A percentile compares a stretch with the other conserved stretches of the same genome.
Conservation (phyloP, 306 rosid genomes). For the Dalbergia cochinchinensis region DNA sequence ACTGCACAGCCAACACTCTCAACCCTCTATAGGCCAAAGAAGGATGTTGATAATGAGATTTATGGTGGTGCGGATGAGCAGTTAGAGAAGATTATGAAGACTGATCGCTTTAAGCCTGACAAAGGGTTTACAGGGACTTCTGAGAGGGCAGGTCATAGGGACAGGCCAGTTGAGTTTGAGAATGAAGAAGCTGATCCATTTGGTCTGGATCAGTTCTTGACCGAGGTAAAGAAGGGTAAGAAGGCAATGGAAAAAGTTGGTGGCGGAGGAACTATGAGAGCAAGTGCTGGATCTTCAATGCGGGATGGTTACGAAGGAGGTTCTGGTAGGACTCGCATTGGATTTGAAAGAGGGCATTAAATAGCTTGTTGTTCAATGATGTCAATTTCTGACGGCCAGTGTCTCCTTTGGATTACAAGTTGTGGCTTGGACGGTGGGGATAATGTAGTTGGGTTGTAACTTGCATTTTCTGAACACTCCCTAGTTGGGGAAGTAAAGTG, state of each 20-base stretch:
- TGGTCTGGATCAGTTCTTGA: conserved; percentile 90
- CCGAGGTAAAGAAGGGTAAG: conserved; percentile 83
- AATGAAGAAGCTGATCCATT: conserved; percentile 94
- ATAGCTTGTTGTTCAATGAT: conserved; percentile 19
- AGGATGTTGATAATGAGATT: conserved; percentile 73
- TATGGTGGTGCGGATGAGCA: conserved; percentile 95
- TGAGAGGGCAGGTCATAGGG: conserved; percentile 79
- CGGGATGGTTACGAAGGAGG: conserved; percentile 82
- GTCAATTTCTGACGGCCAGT: neutral
- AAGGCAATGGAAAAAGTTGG: conserved; percentile 84
- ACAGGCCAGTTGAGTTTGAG: conserved; percentile 89
- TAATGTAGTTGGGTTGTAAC: neutral
- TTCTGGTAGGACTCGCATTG: conserved; percentile 81
- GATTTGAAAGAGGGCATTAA: conserved; percentile 85
- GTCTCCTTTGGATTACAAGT: neutral
- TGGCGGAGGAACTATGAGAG: conserved; percentile 86
- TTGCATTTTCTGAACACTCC: neutral
- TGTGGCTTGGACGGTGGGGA: conserved; percentile 13
- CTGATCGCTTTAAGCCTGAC: conserved; percentile 91
- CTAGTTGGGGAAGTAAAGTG: conserved; percentile 14
- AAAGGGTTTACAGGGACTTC: conserved; percentile 75
- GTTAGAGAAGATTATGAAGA: conserved; percentile 89
- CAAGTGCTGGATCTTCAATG: conserved; percentile 86
- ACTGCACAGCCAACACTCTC: conserved; percentile 88
- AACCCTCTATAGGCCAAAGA: conserved; percentile 88